phyloP scores from a whole-genome alignment of 208 protist species.

The Trypanosoma cruzi region DNA sequence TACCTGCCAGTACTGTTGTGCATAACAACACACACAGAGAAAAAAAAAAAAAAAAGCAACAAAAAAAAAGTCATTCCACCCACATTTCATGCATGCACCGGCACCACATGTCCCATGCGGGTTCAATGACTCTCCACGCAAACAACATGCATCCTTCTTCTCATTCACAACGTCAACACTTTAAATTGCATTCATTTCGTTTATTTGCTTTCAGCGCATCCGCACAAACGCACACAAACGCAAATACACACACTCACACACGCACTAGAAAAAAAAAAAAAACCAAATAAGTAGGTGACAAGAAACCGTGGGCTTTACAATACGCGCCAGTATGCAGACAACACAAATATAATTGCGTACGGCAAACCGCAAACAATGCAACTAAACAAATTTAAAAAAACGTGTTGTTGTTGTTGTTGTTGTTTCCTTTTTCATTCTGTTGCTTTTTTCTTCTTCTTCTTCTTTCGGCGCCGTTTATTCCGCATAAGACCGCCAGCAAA shows the following conservation, averaged over 20 bases:
- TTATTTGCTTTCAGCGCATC: neutral
- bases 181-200: neutral
- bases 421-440: no score
- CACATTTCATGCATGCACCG: neutral
- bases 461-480: no score
- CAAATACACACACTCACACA: neutral
- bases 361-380: neutral
- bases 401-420: no score
- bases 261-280: slow-evolving; percentile 8
- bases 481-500: no score
- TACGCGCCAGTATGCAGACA: neutral
- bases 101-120: neutral
- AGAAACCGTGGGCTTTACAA: neutral
- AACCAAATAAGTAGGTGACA: slow-evolving; percentile 7
- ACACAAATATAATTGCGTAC: neutral
- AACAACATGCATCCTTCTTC: neutral
- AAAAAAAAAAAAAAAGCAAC: neutral
- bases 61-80: neutral
- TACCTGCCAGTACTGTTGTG: neutral
- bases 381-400: no score
- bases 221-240: neutral
- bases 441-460: no score
- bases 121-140: neutral
- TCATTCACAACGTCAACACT: neutral
- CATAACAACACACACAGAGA: neutral